Conservation (phyloP, 805 yeast genomes). For the Pichia pseudocactophila region DNA sequence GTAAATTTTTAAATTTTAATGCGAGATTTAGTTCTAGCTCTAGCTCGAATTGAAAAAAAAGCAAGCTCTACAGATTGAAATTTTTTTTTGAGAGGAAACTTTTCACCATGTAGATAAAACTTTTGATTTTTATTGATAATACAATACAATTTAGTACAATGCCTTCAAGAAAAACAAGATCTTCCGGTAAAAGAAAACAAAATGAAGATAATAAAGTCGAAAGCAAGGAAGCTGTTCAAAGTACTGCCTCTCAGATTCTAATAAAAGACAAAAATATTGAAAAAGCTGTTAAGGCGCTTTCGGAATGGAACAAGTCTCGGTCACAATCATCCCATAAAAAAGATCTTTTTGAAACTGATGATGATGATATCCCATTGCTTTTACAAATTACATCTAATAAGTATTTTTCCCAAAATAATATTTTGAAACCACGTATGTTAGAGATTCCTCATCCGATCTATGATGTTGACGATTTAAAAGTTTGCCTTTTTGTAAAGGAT, state of each 20-base stretch:
- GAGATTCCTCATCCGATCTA: constrained; percentile 39
- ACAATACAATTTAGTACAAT: too few species aligned
- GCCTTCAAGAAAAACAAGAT: background rate
- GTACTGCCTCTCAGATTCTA: constrained; percentile 6
- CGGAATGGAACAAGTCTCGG: constrained; percentile 41
- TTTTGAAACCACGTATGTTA: constrained; percentile 47
- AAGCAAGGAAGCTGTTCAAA: constrained; percentile 14
- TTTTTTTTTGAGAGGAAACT: too few species aligned
- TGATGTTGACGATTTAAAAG: constrained; percentile 31
- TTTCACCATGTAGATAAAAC: too few species aligned
- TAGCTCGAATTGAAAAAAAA: too few species aligned
- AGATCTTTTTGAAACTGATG: constrained; percentile 55
- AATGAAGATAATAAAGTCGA: background rate
- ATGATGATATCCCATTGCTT: constrained; percentile 43
- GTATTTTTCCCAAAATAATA: constrained; percentile 49
- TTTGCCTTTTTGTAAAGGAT: constrained; percentile 68
- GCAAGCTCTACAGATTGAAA: too few species aligned
- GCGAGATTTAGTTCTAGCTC: too few species aligned
- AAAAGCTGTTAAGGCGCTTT: constrained; percentile 58
- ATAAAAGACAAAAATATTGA: constrained; percentile 23
- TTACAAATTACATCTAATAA: constrained; percentile 59
- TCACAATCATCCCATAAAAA: constrained; percentile 19
- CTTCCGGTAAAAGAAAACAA: background rate
- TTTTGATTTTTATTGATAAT: too few species aligned
- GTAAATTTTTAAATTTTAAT: too few species aligned